Base-by-base conservation (phyloP, 768 basidiomycete genomes). In the Amanita jacksonii region DNA sequence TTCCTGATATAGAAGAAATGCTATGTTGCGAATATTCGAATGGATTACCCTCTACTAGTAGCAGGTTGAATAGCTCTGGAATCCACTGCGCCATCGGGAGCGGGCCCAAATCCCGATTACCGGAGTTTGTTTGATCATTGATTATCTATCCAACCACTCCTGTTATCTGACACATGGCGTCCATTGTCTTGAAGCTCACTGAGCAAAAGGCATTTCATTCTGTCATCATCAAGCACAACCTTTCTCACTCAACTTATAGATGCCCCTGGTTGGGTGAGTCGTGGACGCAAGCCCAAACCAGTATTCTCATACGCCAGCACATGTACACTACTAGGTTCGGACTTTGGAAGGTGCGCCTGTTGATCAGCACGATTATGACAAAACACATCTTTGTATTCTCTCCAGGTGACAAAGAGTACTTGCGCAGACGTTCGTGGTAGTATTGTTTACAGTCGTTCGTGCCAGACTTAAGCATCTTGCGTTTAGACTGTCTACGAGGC, bases 401-500 rank as follows among this genome's bases (percentile, higher is more conserved):
- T 7, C 18, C 25, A 82, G 80, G 69, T 82, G 51, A 74, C 72
- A 43, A 80, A 72, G 49, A 58, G 69, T 39, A 63, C 63, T 38
- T 82, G 80, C 52, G 78, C 81, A 38, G 72, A 80, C 35, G 79
- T 81, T 49, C 55, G 68, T 55, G 12, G n/a, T 19, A 13, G 38
- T 28, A 37, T 25, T 18, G 15, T 40, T 8, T 18, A 18, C 28
- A 9, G 20, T 24, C 15, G 32, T 9, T 18, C 12, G 27, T 20
- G 37, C 28, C 27, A 12, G 39, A 18, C 34, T 37, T n/a, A 10
- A 5, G 2, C 10, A 23, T 6, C 10, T 2, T 22, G 30, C 10
- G 10, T 41, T n/a, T 54, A 87, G 76, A 78, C 74, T 42, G 88
- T 93, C 40, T 90, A 89, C 69, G 65, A 81, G 46, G 87, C 90